phyloP scores from a whole-genome alignment of 2,329 filamentous ascomycete species.

The Aspergillus aculeatus region DNA sequence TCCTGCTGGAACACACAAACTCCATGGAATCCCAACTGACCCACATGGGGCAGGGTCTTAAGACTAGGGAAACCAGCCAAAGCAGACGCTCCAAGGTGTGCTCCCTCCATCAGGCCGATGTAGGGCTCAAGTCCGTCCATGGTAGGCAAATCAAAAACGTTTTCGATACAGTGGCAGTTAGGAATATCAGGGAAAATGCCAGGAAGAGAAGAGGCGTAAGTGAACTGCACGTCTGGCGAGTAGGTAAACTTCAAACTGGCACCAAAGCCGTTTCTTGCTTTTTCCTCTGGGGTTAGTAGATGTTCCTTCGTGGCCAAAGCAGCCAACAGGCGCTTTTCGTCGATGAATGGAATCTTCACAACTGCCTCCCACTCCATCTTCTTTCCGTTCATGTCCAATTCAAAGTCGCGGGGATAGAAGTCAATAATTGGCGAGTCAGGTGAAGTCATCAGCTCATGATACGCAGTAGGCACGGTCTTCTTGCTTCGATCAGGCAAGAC shows the following conservation, averaged over 20 bases:
- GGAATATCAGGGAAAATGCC: slow-evolving; percentile 87
- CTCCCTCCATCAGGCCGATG: slow-evolving; percentile 79
- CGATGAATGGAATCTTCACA: slow-evolving; percentile 98
- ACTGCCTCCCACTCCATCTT: slow-evolving; percentile 99
- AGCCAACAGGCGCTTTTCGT: slow-evolving; percentile 77
- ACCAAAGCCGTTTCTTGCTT: slow-evolving; percentile 82
- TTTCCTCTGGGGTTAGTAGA: slow-evolving; percentile 74
- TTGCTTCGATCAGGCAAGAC: slow-evolving; percentile 97
- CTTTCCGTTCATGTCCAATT: slow-evolving; percentile 98
- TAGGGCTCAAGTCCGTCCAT: slow-evolving; percentile 86
- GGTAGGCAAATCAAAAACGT: slow-evolving; percentile 90
- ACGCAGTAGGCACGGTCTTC: slow-evolving; percentile 83
- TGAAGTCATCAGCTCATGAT: slow-evolving; percentile 90
- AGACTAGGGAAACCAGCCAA: slow-evolving; percentile 91
- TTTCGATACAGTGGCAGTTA: slow-evolving; percentile 88
- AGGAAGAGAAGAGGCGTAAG: slow-evolving; percentile 82
- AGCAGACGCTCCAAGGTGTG: slow-evolving; percentile 76
- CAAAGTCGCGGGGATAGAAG: slow-evolving; percentile 96
- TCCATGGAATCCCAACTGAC: slow-evolving; percentile 78
- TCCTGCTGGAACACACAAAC: slow-evolving; percentile 95
- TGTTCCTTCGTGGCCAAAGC: slow-evolving; percentile 86
- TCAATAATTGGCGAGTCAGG: slow-evolving; percentile 90
- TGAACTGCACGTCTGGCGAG: slow-evolving; percentile 71
- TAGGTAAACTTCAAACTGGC: slow-evolving; percentile 92
- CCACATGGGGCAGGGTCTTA: slow-evolving; percentile 79